A percentile compares a stretch with the other conserved stretches of the same genome.
Evolutionary conservation across 2,329 filamentous ascomycete species (phyloP).

Genomic region (Didymella pomorum): DNA sequence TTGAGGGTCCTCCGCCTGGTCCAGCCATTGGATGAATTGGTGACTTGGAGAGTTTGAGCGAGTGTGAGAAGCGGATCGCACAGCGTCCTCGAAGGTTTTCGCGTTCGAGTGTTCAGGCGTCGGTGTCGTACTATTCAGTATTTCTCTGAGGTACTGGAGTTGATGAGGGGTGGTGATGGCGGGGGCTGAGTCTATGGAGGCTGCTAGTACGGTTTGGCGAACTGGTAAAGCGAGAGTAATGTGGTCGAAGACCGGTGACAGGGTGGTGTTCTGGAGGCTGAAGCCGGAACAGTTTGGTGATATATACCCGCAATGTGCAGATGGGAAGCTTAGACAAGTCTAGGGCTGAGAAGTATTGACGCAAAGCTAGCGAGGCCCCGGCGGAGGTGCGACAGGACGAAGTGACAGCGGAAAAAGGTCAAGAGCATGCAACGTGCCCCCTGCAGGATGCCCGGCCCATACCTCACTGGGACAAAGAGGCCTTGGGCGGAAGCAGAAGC

Average conservation of each 20-base stretch:
- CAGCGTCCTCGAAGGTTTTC: constrained; percentile 22
- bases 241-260: constrained; percentile 46
- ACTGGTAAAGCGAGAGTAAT: constrained; percentile 44
- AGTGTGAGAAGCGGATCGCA: constrained; percentile 27
- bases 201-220: constrained; percentile 41
- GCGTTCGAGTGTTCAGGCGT: constrained; percentile 23
- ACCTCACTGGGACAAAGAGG: constrained; percentile 48
- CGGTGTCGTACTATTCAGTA: constrained; percentile 22
- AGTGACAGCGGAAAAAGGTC: constrained; percentile 23
- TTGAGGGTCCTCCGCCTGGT: constrained; percentile 90
- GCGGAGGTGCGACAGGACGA: constrained; percentile 23
- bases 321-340: constrained; percentile 41
- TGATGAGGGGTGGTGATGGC: constrained; percentile 32
- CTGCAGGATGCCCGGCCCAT: constrained; percentile 39
- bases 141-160: constrained; percentile 22
- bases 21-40: constrained; percentile 73
- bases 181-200: constrained; percentile 46
- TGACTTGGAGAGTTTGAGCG: constrained; percentile 15
- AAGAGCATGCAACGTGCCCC: constrained; percentile 43
- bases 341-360: constrained; percentile 25
- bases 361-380: constrained; percentile 20
- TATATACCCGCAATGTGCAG: constrained; percentile 46
- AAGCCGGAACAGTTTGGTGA: constrained; percentile 38
- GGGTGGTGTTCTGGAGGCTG: constrained; percentile 38
- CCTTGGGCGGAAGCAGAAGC: constrained; percentile 43